A percentile compares a stretch with the other conserved stretches of the same genome.
Conservation (phyloP, 2,329 filamentous ascomycete genomes). For the Sporothrix inflata region DNA sequence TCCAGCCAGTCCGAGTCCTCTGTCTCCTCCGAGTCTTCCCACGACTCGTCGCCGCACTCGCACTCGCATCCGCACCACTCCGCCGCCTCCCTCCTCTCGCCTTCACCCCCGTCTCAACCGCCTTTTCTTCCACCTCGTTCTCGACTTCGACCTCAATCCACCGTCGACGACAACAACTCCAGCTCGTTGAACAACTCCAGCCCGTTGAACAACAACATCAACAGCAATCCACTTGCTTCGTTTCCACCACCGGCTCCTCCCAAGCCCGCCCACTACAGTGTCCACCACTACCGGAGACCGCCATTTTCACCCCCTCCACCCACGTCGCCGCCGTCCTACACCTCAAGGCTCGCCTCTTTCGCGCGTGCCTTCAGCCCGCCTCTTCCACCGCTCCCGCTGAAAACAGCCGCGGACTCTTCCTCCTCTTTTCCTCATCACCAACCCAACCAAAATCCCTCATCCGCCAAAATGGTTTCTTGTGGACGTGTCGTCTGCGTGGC, state of each 20-base stretch:
- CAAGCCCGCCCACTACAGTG: conserved; percentile 19
- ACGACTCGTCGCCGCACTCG: conserved; percentile 13
- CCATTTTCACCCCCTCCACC: background rate
- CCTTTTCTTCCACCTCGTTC: conserved; percentile 22
- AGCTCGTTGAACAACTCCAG: background rate
- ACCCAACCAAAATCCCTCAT: background rate
- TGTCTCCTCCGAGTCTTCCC: conserved; percentile 17
- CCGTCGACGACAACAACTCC: background rate
- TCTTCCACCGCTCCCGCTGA: conserved; percentile 20
- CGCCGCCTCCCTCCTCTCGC: background rate
- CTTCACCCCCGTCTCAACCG: background rate
- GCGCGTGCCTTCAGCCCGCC: conserved; percentile 23
- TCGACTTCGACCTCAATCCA: conserved; percentile 15
- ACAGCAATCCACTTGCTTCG: conserved; percentile 13
- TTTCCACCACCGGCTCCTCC: conserved; percentile 24
- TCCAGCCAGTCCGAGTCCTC: background rate
- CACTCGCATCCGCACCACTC: background rate
- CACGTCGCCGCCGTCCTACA: conserved; percentile 23
- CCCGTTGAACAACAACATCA: background rate
- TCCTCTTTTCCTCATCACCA: background rate
- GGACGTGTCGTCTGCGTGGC: conserved; percentile 86
- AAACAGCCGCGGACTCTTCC: conserved; percentile 4
- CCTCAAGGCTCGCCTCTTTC: conserved; percentile 17
- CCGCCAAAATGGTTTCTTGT: conserved; percentile 45
- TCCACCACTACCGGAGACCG: background rate